phyloP scores from a whole-genome alignment of 768 basidiomycete species.

The Lactarius vividus region DNA sequence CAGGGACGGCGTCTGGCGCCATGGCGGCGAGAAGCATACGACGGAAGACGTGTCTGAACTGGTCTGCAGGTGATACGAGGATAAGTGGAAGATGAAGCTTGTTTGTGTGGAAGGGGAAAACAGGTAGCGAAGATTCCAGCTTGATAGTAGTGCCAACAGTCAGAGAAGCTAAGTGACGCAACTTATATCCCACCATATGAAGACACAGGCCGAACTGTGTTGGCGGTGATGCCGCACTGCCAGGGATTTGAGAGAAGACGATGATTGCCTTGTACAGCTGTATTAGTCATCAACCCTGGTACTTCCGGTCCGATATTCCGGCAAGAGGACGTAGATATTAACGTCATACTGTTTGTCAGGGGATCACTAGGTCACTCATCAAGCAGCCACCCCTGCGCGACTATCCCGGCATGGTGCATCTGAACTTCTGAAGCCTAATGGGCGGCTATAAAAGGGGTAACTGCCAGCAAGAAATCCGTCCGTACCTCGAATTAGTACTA shows the following conservation, averaged over 20 bases:
- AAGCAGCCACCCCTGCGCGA: no score
- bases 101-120: conserved; percentile 26
- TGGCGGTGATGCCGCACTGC: not conserved
- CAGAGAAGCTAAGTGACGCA: conserved; percentile 10
- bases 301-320: not conserved
- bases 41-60: conserved; percentile 43
- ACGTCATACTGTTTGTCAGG: no score
- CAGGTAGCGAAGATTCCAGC: conserved; percentile 12
- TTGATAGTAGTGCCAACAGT: not conserved
- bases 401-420: no score
- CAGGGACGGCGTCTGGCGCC: conserved; percentile 24
- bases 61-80: conserved; percentile 47
- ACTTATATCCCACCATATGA: not conserved
- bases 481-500: no score
- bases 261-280: not conserved
- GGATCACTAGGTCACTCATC: no score
- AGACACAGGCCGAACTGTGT: not conserved
- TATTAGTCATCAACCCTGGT: not conserved
- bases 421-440: no score
- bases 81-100: conserved; percentile 41
- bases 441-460: no score
- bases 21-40: conserved; percentile 30
- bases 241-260: not conserved
- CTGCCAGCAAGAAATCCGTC: no score
- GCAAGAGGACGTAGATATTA: no score